Evolutionary conservation across 2,329 filamentous ascomycete species (phyloP).

Genomic region (Pleomassaria siparia): DNA sequence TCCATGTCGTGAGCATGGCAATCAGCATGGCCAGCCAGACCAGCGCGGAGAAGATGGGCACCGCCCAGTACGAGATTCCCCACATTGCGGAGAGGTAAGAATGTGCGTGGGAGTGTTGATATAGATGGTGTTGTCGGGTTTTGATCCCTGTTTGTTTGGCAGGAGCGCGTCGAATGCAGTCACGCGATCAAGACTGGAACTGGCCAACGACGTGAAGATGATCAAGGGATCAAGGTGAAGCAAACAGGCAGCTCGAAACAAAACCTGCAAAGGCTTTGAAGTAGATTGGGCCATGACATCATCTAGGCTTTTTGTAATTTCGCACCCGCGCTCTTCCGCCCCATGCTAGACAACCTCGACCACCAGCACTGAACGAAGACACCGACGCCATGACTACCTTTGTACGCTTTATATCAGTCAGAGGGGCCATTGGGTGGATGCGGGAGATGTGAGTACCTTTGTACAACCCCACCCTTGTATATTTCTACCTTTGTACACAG

Average conservation of each 20-base stretch:
- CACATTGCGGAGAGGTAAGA: constrained; percentile 28
- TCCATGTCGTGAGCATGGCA: constrained; percentile 71
- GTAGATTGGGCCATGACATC: not conserved
- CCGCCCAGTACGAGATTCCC: constrained; percentile 57
- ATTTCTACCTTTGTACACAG: too few species aligned
- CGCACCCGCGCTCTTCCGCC: not conserved
- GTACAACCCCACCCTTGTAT: too few species aligned
- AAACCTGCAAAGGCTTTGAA: not conserved
- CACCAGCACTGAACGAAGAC: not conserved
- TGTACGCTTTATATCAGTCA: too few species aligned
- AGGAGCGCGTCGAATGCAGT: not conserved
- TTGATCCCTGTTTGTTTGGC: too few species aligned
- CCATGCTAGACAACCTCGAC: not conserved
- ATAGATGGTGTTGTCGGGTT: not conserved
- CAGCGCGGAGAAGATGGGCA: constrained; percentile 67
- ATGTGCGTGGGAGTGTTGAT: not conserved
- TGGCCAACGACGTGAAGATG: too few species aligned
- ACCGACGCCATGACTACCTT: too few species aligned
- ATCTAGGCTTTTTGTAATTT: not conserved
- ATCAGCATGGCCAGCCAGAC: constrained; percentile 62
- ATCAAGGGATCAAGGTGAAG: not conserved
- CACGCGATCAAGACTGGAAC: too few species aligned
- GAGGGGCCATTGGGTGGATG: too few species aligned
- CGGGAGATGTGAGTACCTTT: not conserved
- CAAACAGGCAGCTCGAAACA: not conserved